Evolutionary conservation across 768 basidiomycete species (phyloP).

Genomic region (Sutorius australiensis): DNA sequence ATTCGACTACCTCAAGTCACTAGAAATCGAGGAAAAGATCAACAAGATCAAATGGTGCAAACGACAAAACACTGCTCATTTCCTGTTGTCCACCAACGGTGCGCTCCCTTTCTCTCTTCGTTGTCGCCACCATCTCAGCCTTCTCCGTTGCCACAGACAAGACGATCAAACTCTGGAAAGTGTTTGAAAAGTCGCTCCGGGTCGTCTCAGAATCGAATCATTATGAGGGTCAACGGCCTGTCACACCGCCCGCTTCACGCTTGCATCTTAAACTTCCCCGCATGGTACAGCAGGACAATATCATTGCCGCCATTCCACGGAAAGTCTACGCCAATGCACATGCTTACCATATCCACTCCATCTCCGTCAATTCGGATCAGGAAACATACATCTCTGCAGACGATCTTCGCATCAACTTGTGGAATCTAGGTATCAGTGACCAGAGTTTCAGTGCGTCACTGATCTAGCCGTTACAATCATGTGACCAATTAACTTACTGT

Average conservation of each 20-base stretch:
- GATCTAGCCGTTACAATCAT: slow-evolving; percentile 1
- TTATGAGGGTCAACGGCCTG: slow-evolving; percentile 68
- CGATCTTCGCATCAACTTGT: slow-evolving; percentile 94
- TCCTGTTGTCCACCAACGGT: slow-evolving; percentile 97
- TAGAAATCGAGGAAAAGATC: slow-evolving; percentile 99
- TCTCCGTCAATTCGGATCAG: slow-evolving; percentile 98
- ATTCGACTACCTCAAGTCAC: slow-evolving; percentile 98
- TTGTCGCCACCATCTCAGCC: neutral
- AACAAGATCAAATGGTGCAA: slow-evolving; percentile 99
- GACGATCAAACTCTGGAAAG: slow-evolving; percentile 99
- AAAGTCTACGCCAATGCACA: slow-evolving; percentile 99
- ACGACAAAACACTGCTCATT: slow-evolving; percentile 96
- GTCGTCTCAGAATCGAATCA: slow-evolving; percentile 98
- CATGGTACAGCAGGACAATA: slow-evolving; percentile 93
- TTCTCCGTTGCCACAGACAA: slow-evolving; percentile 62
- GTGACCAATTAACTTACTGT: slow-evolving; percentile 1
- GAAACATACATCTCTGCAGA: slow-evolving; percentile 99
- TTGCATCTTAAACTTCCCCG: slow-evolving; percentile 81
- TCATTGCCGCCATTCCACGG: slow-evolving; percentile 96
- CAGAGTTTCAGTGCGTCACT: slow-evolving; percentile 91
- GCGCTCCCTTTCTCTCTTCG: slow-evolving; percentile 15
- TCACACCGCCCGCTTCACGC: slow-evolving; percentile 55
- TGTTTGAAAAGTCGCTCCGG: slow-evolving; percentile 96
- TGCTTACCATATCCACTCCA: slow-evolving; percentile 99
- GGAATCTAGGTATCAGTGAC: slow-evolving; percentile 98